Evolutionary conservation across 805 yeast genomes (phyloP), one percentile per base, ranked within the genome.

Genomic region (Ogataea populi-albae): DNA sequence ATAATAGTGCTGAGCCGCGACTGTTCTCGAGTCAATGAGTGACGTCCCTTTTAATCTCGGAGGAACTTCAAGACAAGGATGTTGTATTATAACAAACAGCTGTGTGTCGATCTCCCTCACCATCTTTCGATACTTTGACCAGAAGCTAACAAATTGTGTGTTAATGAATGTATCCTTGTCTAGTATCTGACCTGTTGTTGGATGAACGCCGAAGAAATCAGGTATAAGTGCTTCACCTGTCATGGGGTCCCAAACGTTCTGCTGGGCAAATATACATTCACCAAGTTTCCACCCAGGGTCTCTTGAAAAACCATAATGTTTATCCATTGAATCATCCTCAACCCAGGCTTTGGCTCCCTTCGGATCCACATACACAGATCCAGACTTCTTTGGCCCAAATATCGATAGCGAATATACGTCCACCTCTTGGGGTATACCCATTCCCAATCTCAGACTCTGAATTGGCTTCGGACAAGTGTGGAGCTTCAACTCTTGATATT

Each of bases 1-100:
- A 56, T 91, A 91, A 57, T 81, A 91, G 61, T 91, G 98, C 2
- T 95, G 93, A 14, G 95, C 79, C 49, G 80, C 81, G 2, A 84
- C 77, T 0, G 91, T 80, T 33, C 72, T 73, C 1, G 65, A 55
- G 50, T 84, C 93, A 10, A 83, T 54, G n/a, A 79, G 54, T 3
- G 65, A 55, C 26, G 74, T 69, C 9, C 69, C 71, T 40, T 68
- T 69, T 41, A 86, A 58, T 8, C 61, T 55, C 2, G 97, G 96
- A 0, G 96, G 96, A 3, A 71, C 53, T 47, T 78, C 81, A 42
- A 89, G 65, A 2, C 85, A 93, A 1, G 95, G 95, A 1, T 94
- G 81, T 58, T 88, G 95, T 47, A 87, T 59, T 19, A 88, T 67
- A 9, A 85, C 59, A 40, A 81, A 75, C 17, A 73, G 60, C 10